Conservation (phyloP, 1,284 basidiomycete genomes). For the Stygiomarasmius scandens region DNA sequence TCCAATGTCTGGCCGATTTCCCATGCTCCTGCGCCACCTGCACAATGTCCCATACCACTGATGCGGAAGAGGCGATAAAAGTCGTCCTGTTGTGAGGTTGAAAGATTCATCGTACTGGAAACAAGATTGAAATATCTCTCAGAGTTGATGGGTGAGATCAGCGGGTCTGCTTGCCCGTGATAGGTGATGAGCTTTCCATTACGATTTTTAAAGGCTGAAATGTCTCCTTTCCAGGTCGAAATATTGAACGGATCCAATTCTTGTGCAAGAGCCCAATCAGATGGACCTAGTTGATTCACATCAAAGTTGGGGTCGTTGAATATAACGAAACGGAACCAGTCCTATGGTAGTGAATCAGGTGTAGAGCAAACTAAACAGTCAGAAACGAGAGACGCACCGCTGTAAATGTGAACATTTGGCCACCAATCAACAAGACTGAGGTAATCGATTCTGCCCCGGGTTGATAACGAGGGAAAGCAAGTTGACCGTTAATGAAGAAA, state of each 20-base stretch:
- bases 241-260: constrained; percentile 19
- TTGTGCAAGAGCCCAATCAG: constrained; percentile 3
- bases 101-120: constrained; percentile 14
- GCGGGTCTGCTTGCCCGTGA: constrained; percentile 22
- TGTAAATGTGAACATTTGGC: constrained; percentile 11
- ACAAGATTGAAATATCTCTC: constrained; percentile 20
- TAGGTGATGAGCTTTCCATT: constrained; percentile 25
- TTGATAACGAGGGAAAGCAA: constrained; percentile 28
- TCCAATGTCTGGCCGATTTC: constrained; percentile 13
- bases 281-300: constrained; percentile 7
- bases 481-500: constrained; percentile 33
- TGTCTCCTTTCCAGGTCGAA: constrained; percentile 21
- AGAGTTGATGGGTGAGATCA: constrained; percentile 20
- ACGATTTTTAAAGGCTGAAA: constrained; percentile 20
- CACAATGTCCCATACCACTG: constrained; percentile 21
- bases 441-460: constrained; percentile 15
- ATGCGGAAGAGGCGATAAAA: constrained; percentile 21
- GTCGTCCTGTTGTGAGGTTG: constrained; percentile 9
- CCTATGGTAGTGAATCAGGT: constrained; percentile 7
- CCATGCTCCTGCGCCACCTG: constrained; percentile 18
- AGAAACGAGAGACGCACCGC: constrained; percentile 1
- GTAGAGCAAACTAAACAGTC: background rate
- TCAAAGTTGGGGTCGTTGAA: constrained; percentile 13
- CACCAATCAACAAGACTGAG: constrained; percentile 3
- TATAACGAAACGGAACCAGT: constrained; percentile 19